Base-by-base conservation (phyloP, 768 basidiomycete genomes). In the Galerina marginata region DNA sequence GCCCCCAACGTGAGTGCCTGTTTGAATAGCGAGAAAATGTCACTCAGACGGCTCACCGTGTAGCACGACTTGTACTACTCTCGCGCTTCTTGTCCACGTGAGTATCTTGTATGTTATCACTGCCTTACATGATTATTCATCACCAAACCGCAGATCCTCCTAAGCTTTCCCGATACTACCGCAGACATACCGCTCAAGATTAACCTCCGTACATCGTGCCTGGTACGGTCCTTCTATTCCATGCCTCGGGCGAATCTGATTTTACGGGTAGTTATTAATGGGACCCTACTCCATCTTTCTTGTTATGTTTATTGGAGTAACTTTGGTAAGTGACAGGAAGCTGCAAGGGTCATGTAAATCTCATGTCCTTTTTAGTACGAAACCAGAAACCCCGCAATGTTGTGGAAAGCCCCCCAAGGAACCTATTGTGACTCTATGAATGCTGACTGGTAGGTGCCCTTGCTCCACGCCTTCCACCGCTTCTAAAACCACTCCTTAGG, bases 81-180 rank as follows among this genome's bases (percentile, higher is more conserved):
- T 70, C 15, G 63, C 69, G 1, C 57, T 70, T 3, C 65, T 70
- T 9, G 55, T 70, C 26, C 66, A 70, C 38, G 67, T 67, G 53
- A 49, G 47, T n/a, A 33, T 7, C 29, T 26, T n/a, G 23, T 9
- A 9, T 10, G 14, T 5, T 23, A 23, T 40, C 11, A 26, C 4
- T 39, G 25, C 10, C 9, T 23, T 25, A 14, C 16, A n/a, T n/a
- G 6, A 7, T 16, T 4, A 14, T n/a, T 42, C 9, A 9, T 26
- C 39, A 7, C n/a, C 25, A 20, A 3, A 14, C n/a, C 6, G 20
- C 33, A 69, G 67, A 66, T 67, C 25, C 62, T 67, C 16, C 29
- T 67, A 9, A 65, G 58, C 47, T 64, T 70, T 39, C 59, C 66
- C 3, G 62, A 63, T 23, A 39, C 63, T 6, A 37, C 53, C 2